Conservation (phyloP, 805 yeast genomes). For the Jamesozyma jinghongensis region DNA sequence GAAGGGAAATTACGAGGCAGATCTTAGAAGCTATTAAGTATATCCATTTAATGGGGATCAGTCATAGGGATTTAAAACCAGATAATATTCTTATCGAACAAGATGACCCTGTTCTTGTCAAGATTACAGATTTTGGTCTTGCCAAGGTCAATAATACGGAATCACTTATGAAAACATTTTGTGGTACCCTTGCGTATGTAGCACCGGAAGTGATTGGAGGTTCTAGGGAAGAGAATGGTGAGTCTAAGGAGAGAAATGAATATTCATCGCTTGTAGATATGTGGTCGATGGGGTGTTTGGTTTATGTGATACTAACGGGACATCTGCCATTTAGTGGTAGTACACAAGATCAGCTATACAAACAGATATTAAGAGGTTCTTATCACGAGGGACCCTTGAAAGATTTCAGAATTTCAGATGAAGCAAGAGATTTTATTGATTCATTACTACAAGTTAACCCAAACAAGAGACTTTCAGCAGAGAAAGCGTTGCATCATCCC, state of each 20-base stretch:
- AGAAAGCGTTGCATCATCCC: slow-evolving; percentile 64
- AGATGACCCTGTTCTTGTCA: slow-evolving; percentile 85
- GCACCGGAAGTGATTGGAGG: slow-evolving; percentile 83
- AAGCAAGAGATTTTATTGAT: slow-evolving; percentile 65
- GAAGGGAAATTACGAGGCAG: slow-evolving; percentile 78
- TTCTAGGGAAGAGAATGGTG: slow-evolving; percentile 19
- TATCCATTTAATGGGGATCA: slow-evolving; percentile 81
- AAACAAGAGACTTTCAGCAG: slow-evolving; percentile 59
- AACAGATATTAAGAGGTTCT: slow-evolving; percentile 65
- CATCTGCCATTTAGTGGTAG: slow-evolving; percentile 92
- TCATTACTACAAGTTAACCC: slow-evolving; percentile 73
- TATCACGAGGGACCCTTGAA: slow-evolving; percentile 70
- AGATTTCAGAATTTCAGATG: slow-evolving; percentile 53
- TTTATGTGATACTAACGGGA: slow-evolving; percentile 84
- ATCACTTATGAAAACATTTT: slow-evolving; percentile 86
- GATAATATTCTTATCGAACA: slow-evolving; percentile 87
- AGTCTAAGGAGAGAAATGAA: slow-evolving; percentile 22
- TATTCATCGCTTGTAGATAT: slow-evolving; percentile 89
- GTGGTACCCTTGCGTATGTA: slow-evolving; percentile 94
- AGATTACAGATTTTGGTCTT: slow-evolving; percentile 91
- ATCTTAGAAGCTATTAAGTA: slow-evolving; percentile 75
- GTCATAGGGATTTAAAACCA: slow-evolving; percentile 95
- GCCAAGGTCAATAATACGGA: slow-evolving; percentile 84
- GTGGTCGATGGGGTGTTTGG: slow-evolving; percentile 95
- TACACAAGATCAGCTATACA: slow-evolving; percentile 78